These are phyloP conservation scores for Hypericum androsaemum DNA, from an alignment of 345 rosid genomes.

Conservation along the genomic window DNA sequence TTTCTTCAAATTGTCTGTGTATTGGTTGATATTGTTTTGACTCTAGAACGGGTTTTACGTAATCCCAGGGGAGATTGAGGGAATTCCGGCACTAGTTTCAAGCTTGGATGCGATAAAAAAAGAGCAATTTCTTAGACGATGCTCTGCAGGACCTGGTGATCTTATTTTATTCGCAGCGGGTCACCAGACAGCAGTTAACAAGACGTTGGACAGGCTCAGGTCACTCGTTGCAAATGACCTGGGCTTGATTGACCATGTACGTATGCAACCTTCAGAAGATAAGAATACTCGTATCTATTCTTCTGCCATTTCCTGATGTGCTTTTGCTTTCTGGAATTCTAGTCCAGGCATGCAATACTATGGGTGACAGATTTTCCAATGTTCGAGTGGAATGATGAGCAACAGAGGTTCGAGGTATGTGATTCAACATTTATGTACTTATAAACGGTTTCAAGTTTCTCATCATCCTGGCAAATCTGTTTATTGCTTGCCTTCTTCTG, in stretches of 20 bases:
- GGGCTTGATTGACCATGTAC: conserved; percentile 72
- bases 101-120: conserved; percentile 46
- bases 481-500: background rate
- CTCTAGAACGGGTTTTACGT: conserved; percentile 1
- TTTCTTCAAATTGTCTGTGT: background rate
- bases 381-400: conserved; percentile 89
- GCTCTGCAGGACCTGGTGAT: conserved; percentile 74
- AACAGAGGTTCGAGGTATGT: conserved; percentile 87
- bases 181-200: conserved; percentile 55
- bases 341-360: conserved; percentile 79
- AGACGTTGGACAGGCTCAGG: conserved; percentile 73
- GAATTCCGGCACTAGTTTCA: conserved; percentile 64
- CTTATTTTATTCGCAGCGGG: conserved; percentile 91
- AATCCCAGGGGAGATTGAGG: conserved; percentile 54
- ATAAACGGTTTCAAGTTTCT: conserved; percentile 4
- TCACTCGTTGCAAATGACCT: conserved; percentile 54
- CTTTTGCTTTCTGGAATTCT: conserved; percentile 14
- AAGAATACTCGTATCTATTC: background rate
- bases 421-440: conserved; percentile 1
- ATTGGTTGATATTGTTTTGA: conserved; percentile 4
- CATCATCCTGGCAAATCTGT: background rate
- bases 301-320: conserved; percentile 3
- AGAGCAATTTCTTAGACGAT: conserved; percentile 40
- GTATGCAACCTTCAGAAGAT: conserved; percentile 18
- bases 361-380: conserved; percentile 98